These are phyloP conservation scores for Penicillium hesseltinei DNA, from an alignment of 2,329 filamentous ascomycete species.

Conservation along the genomic window DNA sequence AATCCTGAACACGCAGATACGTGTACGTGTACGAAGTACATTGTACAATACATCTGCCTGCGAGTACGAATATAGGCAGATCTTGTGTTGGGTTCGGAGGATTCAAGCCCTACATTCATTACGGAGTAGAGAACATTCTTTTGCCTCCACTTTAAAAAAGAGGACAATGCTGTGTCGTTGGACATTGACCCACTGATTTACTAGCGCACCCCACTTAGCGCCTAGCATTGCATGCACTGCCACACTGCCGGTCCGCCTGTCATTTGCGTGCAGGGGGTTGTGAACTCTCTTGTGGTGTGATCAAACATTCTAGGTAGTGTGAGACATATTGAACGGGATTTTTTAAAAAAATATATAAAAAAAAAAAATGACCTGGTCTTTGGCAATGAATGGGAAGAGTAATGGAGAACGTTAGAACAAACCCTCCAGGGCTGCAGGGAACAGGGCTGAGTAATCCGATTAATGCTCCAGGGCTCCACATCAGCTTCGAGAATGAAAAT, in stretches of 20 bases:
- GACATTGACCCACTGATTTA: conserved; percentile 23
- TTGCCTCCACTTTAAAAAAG: conserved; percentile 20
- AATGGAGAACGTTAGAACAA: conserved; percentile 10
- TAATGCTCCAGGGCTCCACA: conserved; percentile 14
- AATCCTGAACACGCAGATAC: not conserved
- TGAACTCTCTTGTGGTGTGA: not conserved
- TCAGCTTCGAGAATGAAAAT: conserved; percentile 20
- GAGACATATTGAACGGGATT: not conserved
- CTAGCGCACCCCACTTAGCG: conserved; percentile 25
- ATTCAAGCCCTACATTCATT: conserved; percentile 17
- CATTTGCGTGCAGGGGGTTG: conserved; percentile 18
- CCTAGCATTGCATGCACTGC: conserved; percentile 30
- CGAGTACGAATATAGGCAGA: not conserved
- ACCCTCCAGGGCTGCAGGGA: conserved; percentile 11
- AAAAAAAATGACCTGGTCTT: not conserved
- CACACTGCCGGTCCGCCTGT: conserved; percentile 29
- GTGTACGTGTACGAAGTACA: not conserved
- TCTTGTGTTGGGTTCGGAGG: conserved; percentile 11
- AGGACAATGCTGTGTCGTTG: conserved; percentile 24
- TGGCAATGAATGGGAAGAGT: not conserved
- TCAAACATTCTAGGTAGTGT: not conserved
- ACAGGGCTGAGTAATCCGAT: conserved; percentile 15
- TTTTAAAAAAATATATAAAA: not conserved
- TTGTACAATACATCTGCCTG: not conserved
- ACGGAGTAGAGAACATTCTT: conserved; percentile 23